These are phyloP conservation scores for Harrya chromipes DNA, from an alignment of 768 basidiomycete genomes.

Conservation along the genomic window DNA sequence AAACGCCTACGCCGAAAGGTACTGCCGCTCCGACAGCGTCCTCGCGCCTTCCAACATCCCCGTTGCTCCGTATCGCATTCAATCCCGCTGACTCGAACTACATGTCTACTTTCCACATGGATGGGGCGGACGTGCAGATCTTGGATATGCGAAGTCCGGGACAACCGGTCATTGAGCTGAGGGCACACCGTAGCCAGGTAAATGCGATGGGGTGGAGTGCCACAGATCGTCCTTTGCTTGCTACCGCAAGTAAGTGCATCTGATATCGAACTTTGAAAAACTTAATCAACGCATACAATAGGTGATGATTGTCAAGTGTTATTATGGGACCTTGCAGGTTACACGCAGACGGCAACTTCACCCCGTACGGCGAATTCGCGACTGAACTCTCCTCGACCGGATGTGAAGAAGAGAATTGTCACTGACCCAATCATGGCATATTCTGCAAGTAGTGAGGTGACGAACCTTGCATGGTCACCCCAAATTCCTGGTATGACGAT, in stretches of 20 bases:
- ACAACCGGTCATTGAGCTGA: slow-evolving; percentile 88
- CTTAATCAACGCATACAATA: slow-evolving; percentile 30
- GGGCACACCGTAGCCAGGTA: slow-evolving; percentile 76
- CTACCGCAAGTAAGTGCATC: slow-evolving; percentile 71
- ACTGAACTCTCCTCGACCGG: slow-evolving; percentile 77
- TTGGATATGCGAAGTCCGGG: slow-evolving; percentile 97
- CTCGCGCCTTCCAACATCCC: slow-evolving; percentile 70
- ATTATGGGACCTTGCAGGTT: slow-evolving; percentile 80
- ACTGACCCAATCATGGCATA: slow-evolving; percentile 85
- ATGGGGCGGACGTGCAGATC: slow-evolving; percentile 85
- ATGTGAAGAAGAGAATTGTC: slow-evolving; percentile 70
- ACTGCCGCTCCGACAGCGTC: slow-evolving; percentile 57
- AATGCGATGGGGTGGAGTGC: slow-evolving; percentile 92
- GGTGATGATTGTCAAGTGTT: slow-evolving; percentile 95
- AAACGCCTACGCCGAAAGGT: slow-evolving; percentile 80
- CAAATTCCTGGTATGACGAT: slow-evolving; percentile 73
- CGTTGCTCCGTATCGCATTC: slow-evolving; percentile 84
- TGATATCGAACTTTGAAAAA: neutral
- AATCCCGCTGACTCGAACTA: slow-evolving; percentile 91
- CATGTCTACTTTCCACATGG: slow-evolving; percentile 96
- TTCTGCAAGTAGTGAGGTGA: slow-evolving; percentile 72
- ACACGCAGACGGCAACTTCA: slow-evolving; percentile 60
- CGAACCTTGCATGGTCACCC: slow-evolving; percentile 88
- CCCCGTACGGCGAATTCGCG: slow-evolving; percentile 69
- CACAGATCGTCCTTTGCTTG: slow-evolving; percentile 77